Evolutionary conservation across 768 basidiomycete genomes (phyloP).

Genomic region (Boletus rufocinnamomeus): DNA sequence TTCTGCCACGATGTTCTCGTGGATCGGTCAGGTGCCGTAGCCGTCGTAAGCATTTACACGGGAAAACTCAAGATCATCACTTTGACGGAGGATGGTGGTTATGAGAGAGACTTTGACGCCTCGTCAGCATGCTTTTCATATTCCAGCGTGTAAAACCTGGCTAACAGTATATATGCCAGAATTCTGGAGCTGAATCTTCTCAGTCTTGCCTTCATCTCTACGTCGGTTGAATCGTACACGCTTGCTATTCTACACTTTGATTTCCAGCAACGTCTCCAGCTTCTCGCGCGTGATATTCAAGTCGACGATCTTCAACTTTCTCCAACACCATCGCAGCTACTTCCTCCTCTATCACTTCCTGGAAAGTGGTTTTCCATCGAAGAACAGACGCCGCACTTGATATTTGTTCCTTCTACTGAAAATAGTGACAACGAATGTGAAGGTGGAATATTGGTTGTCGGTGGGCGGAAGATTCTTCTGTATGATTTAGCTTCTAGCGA

Average conservation of each 20-base stretch:
- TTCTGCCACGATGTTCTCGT: conserved; percentile 70
- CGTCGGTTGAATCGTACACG: conserved; percentile 42
- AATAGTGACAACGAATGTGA: conserved; percentile 37
- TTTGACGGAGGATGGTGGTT: conserved; percentile 52
- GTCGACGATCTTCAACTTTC: conserved; percentile 48
- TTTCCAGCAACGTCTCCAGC: conserved; percentile 59
- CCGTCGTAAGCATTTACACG: conserved; percentile 63
- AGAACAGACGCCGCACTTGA: conserved; percentile 43
- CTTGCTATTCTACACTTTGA: conserved; percentile 73
- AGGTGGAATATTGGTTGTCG: conserved; percentile 75
- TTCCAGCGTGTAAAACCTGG: not conserved
- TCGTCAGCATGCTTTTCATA: conserved; percentile 47
- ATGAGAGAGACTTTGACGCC: conserved; percentile 59
- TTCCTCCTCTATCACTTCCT: conserved; percentile 57
- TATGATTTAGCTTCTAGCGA: conserved; percentile 56
- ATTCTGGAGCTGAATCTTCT: conserved; percentile 70
- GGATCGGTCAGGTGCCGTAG: conserved; percentile 61
- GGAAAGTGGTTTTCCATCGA: conserved; percentile 44
- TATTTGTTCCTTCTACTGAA: conserved; percentile 35
- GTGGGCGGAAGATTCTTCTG: conserved; percentile 63
- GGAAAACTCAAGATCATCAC: conserved; percentile 69
- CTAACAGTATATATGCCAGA: conserved; percentile 37
- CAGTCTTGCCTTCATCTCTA: conserved; percentile 60
- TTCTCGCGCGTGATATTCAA: conserved; percentile 59
- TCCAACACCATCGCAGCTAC: conserved; percentile 45